These are phyloP conservation scores for Ceratobasidium sp. DNA, from an alignment of 1,284 basidiomycete genomes.

Conservation along the genomic window DNA sequence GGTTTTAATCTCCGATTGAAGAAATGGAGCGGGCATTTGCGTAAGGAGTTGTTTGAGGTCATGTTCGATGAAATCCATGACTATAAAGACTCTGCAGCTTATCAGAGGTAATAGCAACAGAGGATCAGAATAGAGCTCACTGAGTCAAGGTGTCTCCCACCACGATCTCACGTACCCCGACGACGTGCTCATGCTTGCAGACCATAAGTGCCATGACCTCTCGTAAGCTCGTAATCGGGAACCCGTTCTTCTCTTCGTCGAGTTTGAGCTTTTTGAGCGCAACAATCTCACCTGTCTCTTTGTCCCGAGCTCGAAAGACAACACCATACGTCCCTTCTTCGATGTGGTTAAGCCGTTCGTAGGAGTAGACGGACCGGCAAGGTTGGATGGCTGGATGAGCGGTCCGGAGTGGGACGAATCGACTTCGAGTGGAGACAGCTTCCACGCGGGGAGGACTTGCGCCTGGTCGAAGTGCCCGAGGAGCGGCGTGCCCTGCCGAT, in stretches of 20 bases:
- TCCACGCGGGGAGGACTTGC: neutral
- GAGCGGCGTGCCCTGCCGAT: neutral
- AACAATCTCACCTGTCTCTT: slow-evolving; percentile 91
- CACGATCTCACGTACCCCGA: slow-evolving; percentile 93
- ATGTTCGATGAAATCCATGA: slow-evolving; percentile 99
- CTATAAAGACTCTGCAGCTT: slow-evolving; percentile 85
- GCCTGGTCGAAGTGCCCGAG: slow-evolving; percentile 34
- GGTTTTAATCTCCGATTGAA: slow-evolving; percentile 98
- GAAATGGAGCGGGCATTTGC: slow-evolving; percentile 91
- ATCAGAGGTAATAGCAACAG: neutral
- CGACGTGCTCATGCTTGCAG: slow-evolving; percentile 92
- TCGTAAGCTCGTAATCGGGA: slow-evolving; percentile 95
- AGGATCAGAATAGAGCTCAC: slow-evolving; percentile 63
- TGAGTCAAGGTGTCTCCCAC: slow-evolving; percentile 99
- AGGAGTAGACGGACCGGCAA: slow-evolving; percentile 90
- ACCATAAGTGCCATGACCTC: slow-evolving; percentile 95
- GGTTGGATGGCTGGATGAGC: slow-evolving; percentile 76
- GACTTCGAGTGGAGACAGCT: slow-evolving; percentile 47
- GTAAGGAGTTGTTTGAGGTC: slow-evolving; percentile 95
- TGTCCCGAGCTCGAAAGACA: slow-evolving; percentile 94
- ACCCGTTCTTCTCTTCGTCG: slow-evolving; percentile 96
- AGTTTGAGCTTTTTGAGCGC: slow-evolving; percentile 98
- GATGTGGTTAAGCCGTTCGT: slow-evolving; percentile 95
- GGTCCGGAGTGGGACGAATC: slow-evolving; percentile 71
- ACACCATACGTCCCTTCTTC: slow-evolving; percentile 99